Percentiles rank a stretch among this genome's conserved stretches.
Conservation (phyloP, 1,139 yeast genomes). For the Scheffersomyces segobiensis region DNA sequence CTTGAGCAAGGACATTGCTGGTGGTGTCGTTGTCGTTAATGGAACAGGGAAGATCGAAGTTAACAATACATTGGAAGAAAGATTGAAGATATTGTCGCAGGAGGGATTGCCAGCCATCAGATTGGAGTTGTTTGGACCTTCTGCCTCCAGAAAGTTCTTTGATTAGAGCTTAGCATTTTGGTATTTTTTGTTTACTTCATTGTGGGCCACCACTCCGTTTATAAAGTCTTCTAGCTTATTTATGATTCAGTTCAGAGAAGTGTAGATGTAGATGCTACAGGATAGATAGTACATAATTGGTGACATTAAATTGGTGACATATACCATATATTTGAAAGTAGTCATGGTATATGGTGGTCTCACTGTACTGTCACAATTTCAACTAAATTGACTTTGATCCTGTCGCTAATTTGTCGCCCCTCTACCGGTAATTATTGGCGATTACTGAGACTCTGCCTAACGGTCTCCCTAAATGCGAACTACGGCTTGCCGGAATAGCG, state of each 20-base stretch:
- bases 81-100: constrained; percentile 78
- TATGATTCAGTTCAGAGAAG: not conserved
- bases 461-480: not conserved
- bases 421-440: not conserved
- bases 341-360: not conserved
- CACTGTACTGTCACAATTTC: not conserved
- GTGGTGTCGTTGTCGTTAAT: constrained; percentile 79
- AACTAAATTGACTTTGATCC: not conserved
- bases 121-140: constrained; percentile 86
- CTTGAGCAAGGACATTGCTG: constrained; percentile 67
- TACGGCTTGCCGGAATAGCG: not conserved
- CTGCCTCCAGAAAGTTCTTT: constrained; percentile 85
- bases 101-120: constrained; percentile 92
- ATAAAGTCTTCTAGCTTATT: not conserved
- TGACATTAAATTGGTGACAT: no score
- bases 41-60: constrained; percentile 82
- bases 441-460: not conserved
- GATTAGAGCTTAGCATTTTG: constrained; percentile 44
- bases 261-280: not conserved
- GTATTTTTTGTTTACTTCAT: not conserved
- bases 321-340: no score
- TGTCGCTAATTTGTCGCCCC: not conserved
- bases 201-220: not conserved
- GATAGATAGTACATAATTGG: not conserved
- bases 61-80: constrained; percentile 90